phyloP scores from a whole-genome alignment of 352 stramenopile species.

The Salisapilia sapeloensis region DNA sequence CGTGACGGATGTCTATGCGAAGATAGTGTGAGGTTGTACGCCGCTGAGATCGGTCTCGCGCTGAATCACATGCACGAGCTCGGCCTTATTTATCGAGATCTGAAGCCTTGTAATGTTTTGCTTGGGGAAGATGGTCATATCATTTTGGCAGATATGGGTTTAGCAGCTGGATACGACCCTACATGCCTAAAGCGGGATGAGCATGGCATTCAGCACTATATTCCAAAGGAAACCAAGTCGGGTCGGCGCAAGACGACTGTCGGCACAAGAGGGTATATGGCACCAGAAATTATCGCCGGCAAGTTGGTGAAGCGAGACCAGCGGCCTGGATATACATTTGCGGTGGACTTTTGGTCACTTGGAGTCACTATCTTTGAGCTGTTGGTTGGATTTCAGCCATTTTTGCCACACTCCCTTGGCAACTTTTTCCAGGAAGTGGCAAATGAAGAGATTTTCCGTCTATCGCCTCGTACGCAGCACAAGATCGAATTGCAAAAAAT shows the following conservation, averaged over 20 bases:
- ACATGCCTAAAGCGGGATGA: constrained; percentile 37
- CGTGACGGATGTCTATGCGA: constrained; percentile 58
- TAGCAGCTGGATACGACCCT: constrained; percentile 43
- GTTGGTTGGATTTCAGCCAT: constrained; percentile 74
- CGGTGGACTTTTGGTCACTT: constrained; percentile 72
- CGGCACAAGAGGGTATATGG: constrained; percentile 82
- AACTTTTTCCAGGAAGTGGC: constrained; percentile 68
- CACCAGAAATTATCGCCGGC: constrained; percentile 80
- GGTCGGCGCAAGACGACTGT: constrained; percentile 70
- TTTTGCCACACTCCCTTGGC: constrained; percentile 42
- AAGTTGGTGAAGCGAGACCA: constrained; percentile 70
- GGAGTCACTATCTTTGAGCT: constrained; percentile 81
- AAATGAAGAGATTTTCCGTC: constrained; percentile 56
- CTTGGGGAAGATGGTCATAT: constrained; percentile 80
- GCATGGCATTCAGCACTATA: constrained; percentile 19
- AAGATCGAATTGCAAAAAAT: constrained; percentile 74
- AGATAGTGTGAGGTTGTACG: constrained; percentile 62
- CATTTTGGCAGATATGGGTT: constrained; percentile 80
- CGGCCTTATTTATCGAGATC: constrained; percentile 72
- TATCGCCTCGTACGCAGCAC: constrained; percentile 55
- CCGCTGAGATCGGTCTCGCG: constrained; percentile 70
- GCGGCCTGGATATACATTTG: constrained; percentile 55
- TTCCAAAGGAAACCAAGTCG: constrained; percentile 30
- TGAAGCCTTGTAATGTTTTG: constrained; percentile 84
- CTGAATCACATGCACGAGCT: constrained; percentile 82